These are phyloP conservation scores for Eucalyptus lansdowneana DNA, from an alignment of 345 rosid genomes.

Conservation along the genomic window DNA sequence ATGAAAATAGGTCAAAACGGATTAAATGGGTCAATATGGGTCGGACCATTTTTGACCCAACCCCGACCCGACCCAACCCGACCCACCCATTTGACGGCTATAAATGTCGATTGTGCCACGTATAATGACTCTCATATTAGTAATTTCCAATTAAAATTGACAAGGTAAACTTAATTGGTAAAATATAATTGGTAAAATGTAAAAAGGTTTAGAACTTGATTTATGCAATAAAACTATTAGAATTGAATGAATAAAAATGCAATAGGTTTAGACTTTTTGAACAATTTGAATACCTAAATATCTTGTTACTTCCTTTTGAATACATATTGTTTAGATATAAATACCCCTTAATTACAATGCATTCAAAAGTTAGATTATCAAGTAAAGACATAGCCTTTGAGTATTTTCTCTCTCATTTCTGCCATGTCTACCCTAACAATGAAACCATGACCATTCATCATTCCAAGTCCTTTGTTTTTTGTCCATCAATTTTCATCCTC, in stretches of 20 bases:
- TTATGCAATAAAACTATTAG: too few relatives aligned
- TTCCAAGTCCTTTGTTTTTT: not conserved
- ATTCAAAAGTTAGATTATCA: not conserved
- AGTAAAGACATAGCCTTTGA: not conserved
- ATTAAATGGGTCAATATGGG: fast-evolving
- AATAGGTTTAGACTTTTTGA: too few relatives aligned
- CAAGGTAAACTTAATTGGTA: too few relatives aligned
- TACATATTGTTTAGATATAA: not conserved
- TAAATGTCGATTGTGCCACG: too few relatives aligned
- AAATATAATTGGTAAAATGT: too few relatives aligned
- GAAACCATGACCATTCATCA: not conserved
- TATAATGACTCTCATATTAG: too few relatives aligned
- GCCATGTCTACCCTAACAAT: not conserved
- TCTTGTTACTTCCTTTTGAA: not conserved
- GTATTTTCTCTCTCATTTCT: not conserved
- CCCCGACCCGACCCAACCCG: fast-evolving
- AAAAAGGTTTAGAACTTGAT: too few relatives aligned
- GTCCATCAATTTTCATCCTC: not conserved
- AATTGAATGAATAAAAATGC: too few relatives aligned
- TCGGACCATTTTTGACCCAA: fast-evolving
- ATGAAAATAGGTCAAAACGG: too few relatives aligned
- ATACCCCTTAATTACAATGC: not conserved
- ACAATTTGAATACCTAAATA: not conserved
- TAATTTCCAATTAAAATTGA: too few relatives aligned
- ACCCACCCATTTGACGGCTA: too few relatives aligned